phyloP scores from a whole-genome alignment of 345 rosid genomes.

The Turnera subulata region DNA sequence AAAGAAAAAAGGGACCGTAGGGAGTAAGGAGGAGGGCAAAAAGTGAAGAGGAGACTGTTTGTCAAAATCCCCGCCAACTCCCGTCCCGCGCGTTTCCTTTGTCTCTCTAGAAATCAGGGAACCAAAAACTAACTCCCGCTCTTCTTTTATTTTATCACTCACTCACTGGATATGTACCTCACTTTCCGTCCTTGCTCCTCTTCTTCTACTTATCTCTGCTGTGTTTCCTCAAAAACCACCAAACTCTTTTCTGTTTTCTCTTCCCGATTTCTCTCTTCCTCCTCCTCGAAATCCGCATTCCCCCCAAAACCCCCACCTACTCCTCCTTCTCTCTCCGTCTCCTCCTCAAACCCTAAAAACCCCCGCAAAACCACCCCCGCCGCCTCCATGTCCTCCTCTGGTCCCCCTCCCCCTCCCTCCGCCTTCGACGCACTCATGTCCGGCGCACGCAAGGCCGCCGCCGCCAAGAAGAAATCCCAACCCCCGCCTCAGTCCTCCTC shows the following conservation, averaged over 20 bases:
- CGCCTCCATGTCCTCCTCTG: constrained; percentile 29
- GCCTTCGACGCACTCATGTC: constrained; percentile 93
- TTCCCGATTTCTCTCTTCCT: not conserved
- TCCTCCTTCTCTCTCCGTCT: constrained; percentile 1
- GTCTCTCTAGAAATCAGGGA: too few species aligned
- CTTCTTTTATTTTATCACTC: constrained; percentile 15
- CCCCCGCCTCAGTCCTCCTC: constrained; percentile 27
- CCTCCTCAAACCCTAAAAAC: constrained; percentile 8
- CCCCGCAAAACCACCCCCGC: not conserved
- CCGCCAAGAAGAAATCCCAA: constrained; percentile 38
- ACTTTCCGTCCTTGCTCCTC: constrained; percentile 31
- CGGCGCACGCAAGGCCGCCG: constrained; percentile 66
- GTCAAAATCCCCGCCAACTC: constrained; percentile 1
- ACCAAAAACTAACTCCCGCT: not conserved
- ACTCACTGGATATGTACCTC: not conserved
- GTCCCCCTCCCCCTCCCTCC: constrained; percentile 45
- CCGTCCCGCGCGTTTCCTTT: not conserved
- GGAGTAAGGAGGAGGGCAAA: too few species aligned
- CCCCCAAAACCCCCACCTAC: constrained; percentile 9
- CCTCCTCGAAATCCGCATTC: constrained; percentile 13
- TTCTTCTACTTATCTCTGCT: not conserved
- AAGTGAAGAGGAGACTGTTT: too few species aligned
- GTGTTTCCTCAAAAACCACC: not conserved
- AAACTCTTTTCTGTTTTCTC: constrained; percentile 16
- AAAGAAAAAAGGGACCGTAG: too few species aligned